Base-by-base conservation (phyloP, 179 eudicot species). In the Corrigiola litoralis region DNA sequence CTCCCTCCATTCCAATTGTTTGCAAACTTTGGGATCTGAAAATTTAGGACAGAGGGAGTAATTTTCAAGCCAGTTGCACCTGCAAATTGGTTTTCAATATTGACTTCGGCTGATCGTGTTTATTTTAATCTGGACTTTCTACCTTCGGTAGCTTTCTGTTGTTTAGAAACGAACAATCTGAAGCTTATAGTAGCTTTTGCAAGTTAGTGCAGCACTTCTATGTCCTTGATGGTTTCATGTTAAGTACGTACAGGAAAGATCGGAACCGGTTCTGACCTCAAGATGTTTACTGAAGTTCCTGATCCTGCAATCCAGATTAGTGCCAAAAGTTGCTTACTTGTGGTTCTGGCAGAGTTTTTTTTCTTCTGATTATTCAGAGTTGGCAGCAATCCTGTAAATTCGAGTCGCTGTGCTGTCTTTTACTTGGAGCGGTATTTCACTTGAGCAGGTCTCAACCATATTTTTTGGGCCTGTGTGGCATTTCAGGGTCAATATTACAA, bases 401-500 rank as follows among this genome's bases (percentile, higher is more conserved):
- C 24, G 23, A 12, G 23, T 41, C n/a, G 3, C 28, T 18, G 33
- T 45, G 37, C 21, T 46, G 14, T 2, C 21, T n/a, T 4, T 21
- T 50, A 24, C 6, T 40, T 29, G 17, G 9, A 38, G 33, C n/a
- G 11, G 1, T 2, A 2, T 27, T 48, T 27, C 50, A 51, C 17
- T 29, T 50, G 16, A 6, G 29, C 3, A 32, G 11, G 12, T 49
- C 20, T 29, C 32, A 7, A 45, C 29, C 44, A 21, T 54, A n/a
- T 28, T 70, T 34, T 53, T 16, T 54, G 18, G 32, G 61, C 66
- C 59, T 61, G 34, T 46, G 24, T 32, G 41, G 56, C 50, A 46
- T 63, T 63, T 53, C 61, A 90, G 97, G 92, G 95, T 65, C 77
- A 82, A 58, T 85, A 84, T 63, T 88, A 61, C 69, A 79, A 67